Base-by-base conservation (phyloP, 108 stramenopile species). In the Skeletonema menzelii region DNA sequence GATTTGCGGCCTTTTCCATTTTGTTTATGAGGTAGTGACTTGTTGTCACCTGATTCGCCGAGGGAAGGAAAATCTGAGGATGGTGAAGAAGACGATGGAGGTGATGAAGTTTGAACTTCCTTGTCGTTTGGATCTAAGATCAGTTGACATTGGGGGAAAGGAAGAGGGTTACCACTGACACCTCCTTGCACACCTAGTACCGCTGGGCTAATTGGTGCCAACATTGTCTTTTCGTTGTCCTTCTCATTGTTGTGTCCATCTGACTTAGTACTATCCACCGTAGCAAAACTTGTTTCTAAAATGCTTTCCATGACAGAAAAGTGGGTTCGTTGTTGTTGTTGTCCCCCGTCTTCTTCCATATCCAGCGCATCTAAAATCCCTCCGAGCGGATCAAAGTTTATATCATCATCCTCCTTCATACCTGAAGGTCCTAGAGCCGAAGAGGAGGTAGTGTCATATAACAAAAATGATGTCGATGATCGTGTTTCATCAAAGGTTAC, bases 311-410 rank as follows among this genome's bases (percentile, higher is more conserved):
- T 20, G 1, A 37, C 35, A 11, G 35, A 37, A 37, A 37, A 37
- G 11, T 53, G 49, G 20, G 20, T 22, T 53, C 24, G 49, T 22
- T 53, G 49, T 10, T 53, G 49, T 4, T 22, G 22, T 17, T 22
- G 49, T 17, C 5, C 20, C 13, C 55, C 71, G 0, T 72, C 71
- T 5, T 72, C 71, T 37, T 63, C 71, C 26, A 72, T 40, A 63
- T 72, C 59, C 34, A 72, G 40, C 20, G 63, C 37, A 37, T 63
- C 37, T 8, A 63, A 63, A 15, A 63, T 37, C 14, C 62, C 62
- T 30, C 37, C 62, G 14, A 63, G 37, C 35, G 62, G 62, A 2
- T 63, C n/a, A 20, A 63, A 63, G 0, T 38, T 19, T 2, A 37
- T 38, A 15, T 14, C 32, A 20, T 34, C 30, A 14, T 31, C 28